Evolutionary conservation across 2,329 filamentous ascomycete species (phyloP).

Genomic region (Cercospora sesami): DNA sequence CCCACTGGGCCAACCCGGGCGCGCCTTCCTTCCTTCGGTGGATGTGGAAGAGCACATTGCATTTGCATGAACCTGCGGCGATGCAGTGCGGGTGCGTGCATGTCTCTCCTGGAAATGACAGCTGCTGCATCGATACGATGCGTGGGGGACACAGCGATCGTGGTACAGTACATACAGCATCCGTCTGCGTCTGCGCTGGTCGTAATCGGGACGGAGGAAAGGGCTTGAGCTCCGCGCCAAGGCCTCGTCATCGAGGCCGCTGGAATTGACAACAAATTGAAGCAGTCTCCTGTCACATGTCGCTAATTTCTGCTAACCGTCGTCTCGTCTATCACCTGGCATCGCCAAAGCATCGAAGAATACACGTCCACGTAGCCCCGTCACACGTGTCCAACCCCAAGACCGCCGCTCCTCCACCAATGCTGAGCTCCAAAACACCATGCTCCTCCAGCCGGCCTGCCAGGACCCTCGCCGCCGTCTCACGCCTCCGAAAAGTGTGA

Average conservation of each 20-base stretch:
- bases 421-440: background rate
- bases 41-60: background rate
- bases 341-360: background rate
- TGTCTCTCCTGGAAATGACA: too few species aligned
- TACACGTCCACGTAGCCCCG: background rate
- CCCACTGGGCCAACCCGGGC: conserved; percentile 8
- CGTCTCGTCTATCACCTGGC: background rate
- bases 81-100: background rate
- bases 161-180: background rate
- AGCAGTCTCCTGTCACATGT: background rate
- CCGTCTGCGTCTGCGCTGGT: background rate
- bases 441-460: background rate
- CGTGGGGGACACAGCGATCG: too few species aligned
- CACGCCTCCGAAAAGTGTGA: too few species aligned
- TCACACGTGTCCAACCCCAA: conserved; percentile 8
- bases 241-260: background rate
- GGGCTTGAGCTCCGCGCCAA: background rate
- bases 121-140: too few species aligned
- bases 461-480: background rate
- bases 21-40: background rate
- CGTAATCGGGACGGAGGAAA: background rate
- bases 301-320: background rate
- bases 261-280: background rate
- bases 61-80: conserved; percentile 8
- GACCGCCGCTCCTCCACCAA: background rate